These are phyloP conservation scores for Globisporangium spiculum DNA, from an alignment of 352 stramenopile genomes.

Conservation along the genomic window DNA sequence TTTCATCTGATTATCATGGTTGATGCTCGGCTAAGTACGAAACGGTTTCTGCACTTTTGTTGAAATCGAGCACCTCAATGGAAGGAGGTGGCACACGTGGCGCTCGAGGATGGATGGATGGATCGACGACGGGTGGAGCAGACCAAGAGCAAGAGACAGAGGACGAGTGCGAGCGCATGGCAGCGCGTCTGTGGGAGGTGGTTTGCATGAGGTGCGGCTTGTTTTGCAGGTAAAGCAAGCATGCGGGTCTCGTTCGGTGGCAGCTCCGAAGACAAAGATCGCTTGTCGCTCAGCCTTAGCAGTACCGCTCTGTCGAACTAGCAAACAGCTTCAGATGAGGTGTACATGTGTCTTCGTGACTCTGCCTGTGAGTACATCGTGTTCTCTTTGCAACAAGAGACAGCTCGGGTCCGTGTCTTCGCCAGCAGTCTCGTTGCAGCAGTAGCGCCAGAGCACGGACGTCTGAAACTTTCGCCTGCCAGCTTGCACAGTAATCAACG, in stretches of 20 bases:
- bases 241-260: neutral
- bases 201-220: neutral
- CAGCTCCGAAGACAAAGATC: neutral
- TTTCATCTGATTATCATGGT: slow-evolving; percentile 5
- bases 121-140: neutral
- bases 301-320: neutral
- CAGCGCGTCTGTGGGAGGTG: neutral
- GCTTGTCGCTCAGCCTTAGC: no score
- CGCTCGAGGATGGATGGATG: neutral
- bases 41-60: neutral
- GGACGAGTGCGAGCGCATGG: neutral
- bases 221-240: neutral
- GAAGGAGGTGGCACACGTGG: neutral
- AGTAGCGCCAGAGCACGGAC: neutral
- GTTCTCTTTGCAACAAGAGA: neutral
- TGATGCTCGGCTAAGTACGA: slow-evolving; percentile 10
- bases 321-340: neutral
- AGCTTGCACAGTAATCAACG: neutral
- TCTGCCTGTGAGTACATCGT: neutral
- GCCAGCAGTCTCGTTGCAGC: neutral
- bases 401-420: neutral
- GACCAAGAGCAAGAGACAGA: neutral
- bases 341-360: neutral
- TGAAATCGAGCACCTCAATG: neutral
- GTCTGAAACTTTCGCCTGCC: neutral